Percentiles rank a stretch among this genome's conserved stretches.
These are phyloP conservation scores for Pilobolus umbonatus DNA, from an alignment of 192 early-diverging fungal genomes.

Conservation along the genomic window DNA sequence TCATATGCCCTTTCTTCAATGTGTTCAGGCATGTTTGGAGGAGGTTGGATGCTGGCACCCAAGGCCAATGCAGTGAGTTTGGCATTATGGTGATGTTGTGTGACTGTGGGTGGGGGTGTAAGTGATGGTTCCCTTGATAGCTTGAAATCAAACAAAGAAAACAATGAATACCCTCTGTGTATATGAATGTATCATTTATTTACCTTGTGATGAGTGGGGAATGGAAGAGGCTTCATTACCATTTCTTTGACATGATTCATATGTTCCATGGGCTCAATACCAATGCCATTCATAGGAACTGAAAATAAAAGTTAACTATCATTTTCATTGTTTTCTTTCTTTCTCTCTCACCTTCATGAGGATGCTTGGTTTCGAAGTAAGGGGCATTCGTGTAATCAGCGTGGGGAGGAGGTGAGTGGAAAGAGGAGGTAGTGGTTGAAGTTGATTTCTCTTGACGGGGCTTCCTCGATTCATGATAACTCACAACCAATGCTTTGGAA, in stretches of 20 bases:
- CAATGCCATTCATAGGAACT: slow-evolving; percentile 9
- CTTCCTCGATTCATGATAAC: slow-evolving; percentile 88
- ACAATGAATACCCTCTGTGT: no score
- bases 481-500: slow-evolving; percentile 84
- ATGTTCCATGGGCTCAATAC: slow-evolving; percentile 9
- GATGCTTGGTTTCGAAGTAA: slow-evolving; percentile 12
- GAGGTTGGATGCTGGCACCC: slow-evolving; percentile 14
- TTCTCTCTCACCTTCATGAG: slow-evolving; percentile 8
- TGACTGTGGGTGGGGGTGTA: no score
- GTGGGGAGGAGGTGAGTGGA: slow-evolving; percentile 5
- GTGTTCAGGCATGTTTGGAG: slow-evolving; percentile 4
- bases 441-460: slow-evolving; percentile 46
- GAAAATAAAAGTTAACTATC: neutral
- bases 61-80: slow-evolving; percentile 25
- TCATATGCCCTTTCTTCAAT: neutral
- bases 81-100: no score
- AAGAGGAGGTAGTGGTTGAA: slow-evolving; percentile 1
- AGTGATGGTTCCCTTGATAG: no score
- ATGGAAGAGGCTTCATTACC: neutral
- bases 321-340: neutral
- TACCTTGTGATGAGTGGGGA: slow-evolving; percentile 13
- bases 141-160: no score
- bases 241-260: slow-evolving; percentile 1
- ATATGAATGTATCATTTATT: neutral
- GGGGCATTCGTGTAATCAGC: neutral